These are phyloP conservation scores for Powellomyces hirtus DNA, from an alignment of 192 early-diverging fungal species.

Conservation along the genomic window DNA sequence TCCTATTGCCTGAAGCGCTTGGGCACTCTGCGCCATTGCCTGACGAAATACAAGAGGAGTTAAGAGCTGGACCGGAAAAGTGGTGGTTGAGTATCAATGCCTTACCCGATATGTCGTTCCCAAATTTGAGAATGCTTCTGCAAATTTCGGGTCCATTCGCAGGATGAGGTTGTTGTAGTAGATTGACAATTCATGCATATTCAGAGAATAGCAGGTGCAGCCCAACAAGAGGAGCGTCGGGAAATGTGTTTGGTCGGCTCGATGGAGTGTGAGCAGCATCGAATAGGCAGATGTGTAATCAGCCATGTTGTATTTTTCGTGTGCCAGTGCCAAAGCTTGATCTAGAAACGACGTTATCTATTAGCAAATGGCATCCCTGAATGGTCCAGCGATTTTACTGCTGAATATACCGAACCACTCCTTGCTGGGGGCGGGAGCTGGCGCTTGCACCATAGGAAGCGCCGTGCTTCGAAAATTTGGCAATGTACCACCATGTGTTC, in stretches of 20 bases:
- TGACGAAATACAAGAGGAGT: neutral
- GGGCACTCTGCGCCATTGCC: conserved; percentile 34
- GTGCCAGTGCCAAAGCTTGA: conserved; percentile 23
- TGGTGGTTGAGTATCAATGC: conserved; percentile 17
- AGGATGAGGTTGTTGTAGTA: conserved; percentile 82
- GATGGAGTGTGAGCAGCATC: conserved; percentile 36
- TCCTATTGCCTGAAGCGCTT: neutral
- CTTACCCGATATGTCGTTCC: conserved; percentile 85
- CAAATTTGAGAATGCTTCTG: conserved; percentile 89
- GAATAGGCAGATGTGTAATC: conserved; percentile 38
- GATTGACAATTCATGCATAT: conserved; percentile 68
- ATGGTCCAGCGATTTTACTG: no score
- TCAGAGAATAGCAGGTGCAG: conserved; percentile 81
- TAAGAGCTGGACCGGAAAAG: neutral
- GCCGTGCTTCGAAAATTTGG: no score
- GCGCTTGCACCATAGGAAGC: no score
- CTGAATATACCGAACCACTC: conserved; percentile 30
- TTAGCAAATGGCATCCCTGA: no score
- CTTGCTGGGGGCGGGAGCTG: no score
- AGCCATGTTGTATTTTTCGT: conserved; percentile 39
- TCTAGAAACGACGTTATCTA: neutral
- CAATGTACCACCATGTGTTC: no score
- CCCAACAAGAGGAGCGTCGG: conserved; percentile 83
- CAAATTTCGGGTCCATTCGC: conserved; percentile 76
- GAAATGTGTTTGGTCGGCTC: conserved; percentile 53